phyloP scores from a whole-genome alignment of 352 stramenopile species.

The Saprolegnia diclina region DNA sequence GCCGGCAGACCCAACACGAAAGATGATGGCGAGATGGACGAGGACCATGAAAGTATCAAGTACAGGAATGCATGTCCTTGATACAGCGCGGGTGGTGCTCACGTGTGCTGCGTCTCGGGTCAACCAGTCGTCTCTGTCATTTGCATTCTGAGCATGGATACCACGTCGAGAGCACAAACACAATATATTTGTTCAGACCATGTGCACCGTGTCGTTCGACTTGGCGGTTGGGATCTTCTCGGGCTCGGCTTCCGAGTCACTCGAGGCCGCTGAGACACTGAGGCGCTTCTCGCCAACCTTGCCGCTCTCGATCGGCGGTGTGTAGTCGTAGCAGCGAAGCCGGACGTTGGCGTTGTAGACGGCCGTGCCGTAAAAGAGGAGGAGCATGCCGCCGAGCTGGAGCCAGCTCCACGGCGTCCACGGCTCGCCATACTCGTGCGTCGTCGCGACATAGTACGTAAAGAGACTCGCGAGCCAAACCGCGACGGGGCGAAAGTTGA shows the following conservation, averaged over 20 bases:
- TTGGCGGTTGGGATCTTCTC: slow-evolving; percentile 16
- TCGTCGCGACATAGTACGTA: slow-evolving; percentile 75
- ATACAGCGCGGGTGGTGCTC: too few species aligned
- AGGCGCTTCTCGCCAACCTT: not conserved
- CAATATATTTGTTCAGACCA: not conserved
- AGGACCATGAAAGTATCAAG: too few species aligned
- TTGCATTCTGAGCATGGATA: too few species aligned
- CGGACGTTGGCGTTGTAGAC: slow-evolving; percentile 68
- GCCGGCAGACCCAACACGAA: too few species aligned
- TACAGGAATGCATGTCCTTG: too few species aligned
- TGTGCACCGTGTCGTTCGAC: not conserved
- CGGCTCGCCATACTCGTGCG: slow-evolving; percentile 58
- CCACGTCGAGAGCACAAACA: too few species aligned
- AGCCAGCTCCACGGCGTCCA: slow-evolving; percentile 73
- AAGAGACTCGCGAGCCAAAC: slow-evolving; percentile 36
- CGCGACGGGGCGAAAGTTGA: slow-evolving; percentile 27
- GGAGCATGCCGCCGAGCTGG: slow-evolving; percentile 68
- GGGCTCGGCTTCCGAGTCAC: slow-evolving; percentile 7
- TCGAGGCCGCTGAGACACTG: not conserved
- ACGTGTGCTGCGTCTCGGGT: too few species aligned
- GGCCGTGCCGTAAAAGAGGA: slow-evolving; percentile 79
- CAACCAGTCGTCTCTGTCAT: not conserved
- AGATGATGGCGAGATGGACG: too few species aligned
- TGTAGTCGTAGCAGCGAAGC: slow-evolving; percentile 9
- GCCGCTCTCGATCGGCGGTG: not conserved